Evolutionary conservation across 1,139 yeast genomes (phyloP), one percentile per base, ranked within the genome.

Genomic region (Pichia norvegensis): DNA sequence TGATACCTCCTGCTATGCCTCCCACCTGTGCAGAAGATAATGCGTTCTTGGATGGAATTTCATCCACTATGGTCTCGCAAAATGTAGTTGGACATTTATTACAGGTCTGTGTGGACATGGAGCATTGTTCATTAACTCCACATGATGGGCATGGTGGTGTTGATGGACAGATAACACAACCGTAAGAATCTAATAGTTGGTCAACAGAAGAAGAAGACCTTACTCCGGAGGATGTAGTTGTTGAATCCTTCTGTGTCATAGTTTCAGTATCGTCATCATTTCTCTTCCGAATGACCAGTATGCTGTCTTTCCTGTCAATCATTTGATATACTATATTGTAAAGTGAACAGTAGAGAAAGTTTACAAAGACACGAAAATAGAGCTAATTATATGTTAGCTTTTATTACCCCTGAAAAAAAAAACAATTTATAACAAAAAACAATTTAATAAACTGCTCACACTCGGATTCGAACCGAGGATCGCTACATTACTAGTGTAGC

Each of bases 1-100:
- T 69, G 2, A 78, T 78, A 25, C 85, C 85, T 6, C 85, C 88
- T 0, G 79, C 78, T 2, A 81, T 74, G 2, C 79, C 85, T 19
- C 86, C 85, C n/a, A 65, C 64, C 25, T 66, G 52, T 4, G 58
- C 64, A 17, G 54, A 45, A 21, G 42, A 46, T 22, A 47, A 31
- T 40, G 55, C 44, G 23, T 44, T 41, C 7, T 54, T 48, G 5
- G 50, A 38, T 23, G 40, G 35, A 3, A 46, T 14, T 4, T 51
- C 29, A 1, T 54, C 42, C 2, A 56, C 48, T 4, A 56, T 51
- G n/a, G 56, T 57, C 2, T 66, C 64, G 62, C 90, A 83, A 52
- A 70, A 71, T n/a, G 74, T 71, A 17, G 63, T 60, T 0, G 88
- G 76, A 63, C 94, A 84, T 46, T 66, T 48, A 10, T 60, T 44